A percentile compares a stretch with the other conserved stretches of the same genome.
Conservation (phyloP, 2,329 filamentous ascomycete species). For the Penicillium sp. region DNA sequence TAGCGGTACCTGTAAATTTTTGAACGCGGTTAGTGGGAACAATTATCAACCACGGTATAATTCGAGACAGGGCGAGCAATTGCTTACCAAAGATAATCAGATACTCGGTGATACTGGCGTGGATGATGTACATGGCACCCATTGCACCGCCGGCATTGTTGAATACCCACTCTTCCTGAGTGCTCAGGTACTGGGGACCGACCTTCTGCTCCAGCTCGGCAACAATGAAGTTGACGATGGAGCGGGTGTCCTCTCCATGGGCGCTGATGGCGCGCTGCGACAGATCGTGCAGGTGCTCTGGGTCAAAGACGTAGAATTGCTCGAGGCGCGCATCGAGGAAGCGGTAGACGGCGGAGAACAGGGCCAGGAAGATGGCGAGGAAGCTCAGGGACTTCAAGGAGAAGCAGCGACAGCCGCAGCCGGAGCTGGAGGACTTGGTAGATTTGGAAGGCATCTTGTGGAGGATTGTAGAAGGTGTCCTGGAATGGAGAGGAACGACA, state of each 20-base stretch:
- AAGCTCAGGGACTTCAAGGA: constrained; percentile 32
- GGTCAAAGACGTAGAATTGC: constrained; percentile 70
- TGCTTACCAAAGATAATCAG: constrained; percentile 72
- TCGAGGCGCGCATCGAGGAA: constrained; percentile 39
- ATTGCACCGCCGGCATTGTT: constrained; percentile 90
- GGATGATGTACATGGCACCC: constrained; percentile 87
- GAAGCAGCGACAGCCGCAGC: constrained; percentile 25
- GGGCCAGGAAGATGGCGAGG: constrained; percentile 35
- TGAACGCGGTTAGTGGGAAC: too few relatives aligned
- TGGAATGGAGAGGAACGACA: constrained; percentile 1
- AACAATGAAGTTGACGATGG: constrained; percentile 67
- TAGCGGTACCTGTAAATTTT: constrained; percentile 37
- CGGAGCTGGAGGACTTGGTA: constrained; percentile 21
- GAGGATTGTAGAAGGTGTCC: neutral
- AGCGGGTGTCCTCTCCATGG: constrained; percentile 71
- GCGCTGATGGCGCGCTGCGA: constrained; percentile 61
- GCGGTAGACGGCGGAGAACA: constrained; percentile 37
- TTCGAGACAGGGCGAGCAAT: too few relatives aligned
- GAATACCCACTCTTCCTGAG: constrained; percentile 79
- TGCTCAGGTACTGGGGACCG: constrained; percentile 55
- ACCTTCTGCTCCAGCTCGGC: constrained; percentile 58
- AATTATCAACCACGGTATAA: too few relatives aligned
- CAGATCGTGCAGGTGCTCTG: constrained; percentile 64
- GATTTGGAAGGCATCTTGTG: constrained; percentile 27
- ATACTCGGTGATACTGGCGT: constrained; percentile 88